A percentile compares a stretch with the other conserved stretches of the same genome.
Conservation (phyloP, 2,329 filamentous ascomycete species). For the Claviceps maximensis region DNA sequence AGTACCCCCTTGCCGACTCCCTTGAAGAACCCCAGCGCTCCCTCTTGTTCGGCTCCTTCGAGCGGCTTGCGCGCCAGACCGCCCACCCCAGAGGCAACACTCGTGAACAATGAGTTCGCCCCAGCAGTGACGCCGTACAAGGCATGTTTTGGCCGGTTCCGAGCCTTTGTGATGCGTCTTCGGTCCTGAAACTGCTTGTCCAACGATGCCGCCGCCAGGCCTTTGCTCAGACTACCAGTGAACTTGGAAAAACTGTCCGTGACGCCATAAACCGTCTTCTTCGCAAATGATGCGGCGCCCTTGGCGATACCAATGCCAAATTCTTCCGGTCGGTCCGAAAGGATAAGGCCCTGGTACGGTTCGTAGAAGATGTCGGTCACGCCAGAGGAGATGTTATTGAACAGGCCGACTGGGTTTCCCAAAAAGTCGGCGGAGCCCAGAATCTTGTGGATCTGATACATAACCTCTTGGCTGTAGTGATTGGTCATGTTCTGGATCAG, state of each 20-base stretch:
- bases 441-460: constrained; percentile 95
- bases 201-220: constrained; percentile 83
- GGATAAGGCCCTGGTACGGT: constrained; percentile 92
- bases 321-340: constrained; percentile 90
- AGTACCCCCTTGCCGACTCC: constrained; percentile 91
- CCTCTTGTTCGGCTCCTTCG: constrained; percentile 92
- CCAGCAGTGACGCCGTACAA: constrained; percentile 92
- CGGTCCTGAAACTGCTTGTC: constrained; percentile 99
- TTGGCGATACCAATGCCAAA: constrained; percentile 92
- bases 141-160: constrained; percentile 93
- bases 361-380: constrained; percentile 99
- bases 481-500: constrained; percentile 77
- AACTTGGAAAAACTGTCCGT: constrained; percentile 97
- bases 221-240: constrained; percentile 93
- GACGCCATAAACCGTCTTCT: constrained; percentile 96
- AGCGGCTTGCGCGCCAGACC: constrained; percentile 87
- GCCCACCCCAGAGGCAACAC: constrained; percentile 84
- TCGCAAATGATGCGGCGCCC: constrained; percentile 91
- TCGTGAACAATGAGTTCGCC: constrained; percentile 87
- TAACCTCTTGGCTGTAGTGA: constrained; percentile 92
- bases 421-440: constrained; percentile 95
- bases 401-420: constrained; percentile 90
- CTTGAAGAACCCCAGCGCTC: constrained; percentile 89
- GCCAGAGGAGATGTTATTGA: constrained; percentile 96
- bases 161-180: constrained; percentile 79